These are phyloP conservation scores for Brassica incana DNA, from an alignment of 345 rosid genomes.

Conservation along the genomic window DNA sequence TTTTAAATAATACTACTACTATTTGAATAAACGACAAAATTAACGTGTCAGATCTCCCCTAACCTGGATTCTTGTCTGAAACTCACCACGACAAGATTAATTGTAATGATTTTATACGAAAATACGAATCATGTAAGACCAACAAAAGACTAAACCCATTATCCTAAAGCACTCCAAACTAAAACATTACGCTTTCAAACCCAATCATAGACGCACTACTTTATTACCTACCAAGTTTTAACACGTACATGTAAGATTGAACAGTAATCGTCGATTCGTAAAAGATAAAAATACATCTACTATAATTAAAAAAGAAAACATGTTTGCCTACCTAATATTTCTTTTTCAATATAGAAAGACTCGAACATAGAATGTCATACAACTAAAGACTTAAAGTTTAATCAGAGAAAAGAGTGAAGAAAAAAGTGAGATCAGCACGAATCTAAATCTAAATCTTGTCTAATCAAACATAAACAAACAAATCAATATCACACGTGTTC, in stretches of 20 bases:
- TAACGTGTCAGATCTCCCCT: conserved; percentile 19
- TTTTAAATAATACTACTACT: not conserved
- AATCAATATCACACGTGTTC: conserved; percentile 30
- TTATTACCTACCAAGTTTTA: conserved; percentile 14
- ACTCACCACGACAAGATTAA: not conserved
- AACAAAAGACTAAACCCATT: conserved; percentile 1
- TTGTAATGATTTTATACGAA: not conserved
- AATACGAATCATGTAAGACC: not conserved
- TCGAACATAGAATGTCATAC: conserved; percentile 8
- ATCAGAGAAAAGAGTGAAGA: conserved; percentile 19
- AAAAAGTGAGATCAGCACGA: conserved; percentile 29
- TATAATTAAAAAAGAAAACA: not conserved
- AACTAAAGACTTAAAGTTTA: conserved; percentile 12
- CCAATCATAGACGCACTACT: conserved; percentile 21
- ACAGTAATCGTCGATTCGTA: conserved; percentile 11
- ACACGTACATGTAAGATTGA: conserved; percentile 29
- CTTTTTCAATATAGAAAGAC: not conserved
- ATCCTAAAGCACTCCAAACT: not conserved
- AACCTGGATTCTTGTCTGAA: conserved; percentile 24
- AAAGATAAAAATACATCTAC: not conserved
- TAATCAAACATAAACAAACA: conserved; percentile 3
- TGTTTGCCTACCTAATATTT: conserved; percentile 24
- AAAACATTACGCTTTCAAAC: conserved; percentile 26
- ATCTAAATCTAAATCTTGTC: conserved; percentile 20
- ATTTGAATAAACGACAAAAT: conserved; percentile 11